Percentiles rank a stretch among this genome's conserved stretches.
Conservation (phyloP, 1,284 basidiomycete genomes). For the Ustilago trichophora region DNA sequence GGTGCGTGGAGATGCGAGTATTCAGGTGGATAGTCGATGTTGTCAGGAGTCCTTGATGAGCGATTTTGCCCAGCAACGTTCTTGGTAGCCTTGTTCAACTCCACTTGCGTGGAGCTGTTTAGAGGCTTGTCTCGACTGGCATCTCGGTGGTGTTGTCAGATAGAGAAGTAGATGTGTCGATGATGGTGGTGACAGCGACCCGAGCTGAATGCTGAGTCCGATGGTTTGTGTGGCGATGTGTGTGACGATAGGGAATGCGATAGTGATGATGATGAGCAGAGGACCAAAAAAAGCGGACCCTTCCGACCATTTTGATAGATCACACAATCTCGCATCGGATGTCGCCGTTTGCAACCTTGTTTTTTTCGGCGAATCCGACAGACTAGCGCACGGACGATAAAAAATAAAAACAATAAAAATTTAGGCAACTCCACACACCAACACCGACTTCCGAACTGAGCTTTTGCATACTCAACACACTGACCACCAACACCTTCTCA, state of each 20-base stretch:
- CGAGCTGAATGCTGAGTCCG: background rate
- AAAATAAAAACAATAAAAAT: background rate
- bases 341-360: constrained; percentile 17
- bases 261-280: no score
- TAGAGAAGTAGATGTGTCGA: background rate
- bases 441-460: constrained; percentile 22
- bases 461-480: background rate
- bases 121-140: constrained; percentile 16
- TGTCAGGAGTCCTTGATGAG: background rate
- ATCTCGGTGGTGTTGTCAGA: constrained; percentile 10
- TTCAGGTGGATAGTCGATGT: background rate
- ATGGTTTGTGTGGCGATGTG: background rate
- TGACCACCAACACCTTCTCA: no score
- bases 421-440: no score
- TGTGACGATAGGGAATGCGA: constrained; percentile 3
- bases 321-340: constrained; percentile 7
- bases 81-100: constrained; percentile 19
- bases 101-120: constrained; percentile 46
- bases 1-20: constrained; percentile 7
- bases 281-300: constrained; percentile 1
- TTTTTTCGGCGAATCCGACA: background rate
- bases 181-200: constrained; percentile 1
- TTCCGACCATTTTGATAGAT: no score
- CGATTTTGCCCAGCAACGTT: constrained; percentile 5
- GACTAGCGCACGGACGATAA: constrained; percentile 20